A percentile compares a stretch with the other conserved stretches of the same genome.
phyloP scores from a whole-genome alignment of 495 filamentous ascomycete species.

The Neurospora tetraspora region DNA sequence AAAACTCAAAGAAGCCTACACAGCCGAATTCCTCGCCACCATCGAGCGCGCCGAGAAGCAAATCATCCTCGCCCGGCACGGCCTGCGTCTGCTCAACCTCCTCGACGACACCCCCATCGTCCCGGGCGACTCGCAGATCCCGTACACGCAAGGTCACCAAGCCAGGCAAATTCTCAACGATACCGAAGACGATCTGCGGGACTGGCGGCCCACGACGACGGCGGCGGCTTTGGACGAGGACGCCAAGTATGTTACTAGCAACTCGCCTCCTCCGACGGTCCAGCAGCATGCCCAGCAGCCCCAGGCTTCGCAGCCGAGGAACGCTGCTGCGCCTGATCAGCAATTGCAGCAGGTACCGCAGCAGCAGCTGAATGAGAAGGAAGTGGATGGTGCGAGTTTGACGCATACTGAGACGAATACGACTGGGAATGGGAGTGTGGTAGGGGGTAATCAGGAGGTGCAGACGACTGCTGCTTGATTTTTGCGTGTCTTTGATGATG shows the following conservation, averaged over 20 bases:
- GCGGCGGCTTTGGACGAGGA: neutral
- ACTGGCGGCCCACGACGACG: conserved; percentile 43
- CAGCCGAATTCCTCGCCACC: conserved; percentile 71
- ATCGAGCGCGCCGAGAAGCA: conserved; percentile 97
- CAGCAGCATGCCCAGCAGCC: neutral
- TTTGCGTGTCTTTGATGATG: neutral
- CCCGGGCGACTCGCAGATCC: conserved; percentile 63
- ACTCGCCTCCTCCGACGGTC: neutral
- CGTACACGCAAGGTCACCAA: conserved; percentile 52
- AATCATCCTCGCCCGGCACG: conserved; percentile 81
- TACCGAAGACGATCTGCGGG: conserved; percentile 75
- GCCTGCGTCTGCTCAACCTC: conserved; percentile 70
- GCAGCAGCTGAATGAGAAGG: neutral
- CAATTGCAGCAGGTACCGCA: neutral
- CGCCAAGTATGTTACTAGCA: conserved; percentile 1
- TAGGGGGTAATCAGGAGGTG: neutral
- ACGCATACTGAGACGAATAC: neutral
- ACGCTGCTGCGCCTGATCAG: neutral
- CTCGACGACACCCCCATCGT: conserved; percentile 89
- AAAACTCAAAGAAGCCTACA: conserved; percentile 90
- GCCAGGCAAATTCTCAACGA: conserved; percentile 84
- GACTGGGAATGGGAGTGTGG: neutral
- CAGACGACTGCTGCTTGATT: neutral
- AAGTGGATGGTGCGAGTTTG: conserved; percentile 1
- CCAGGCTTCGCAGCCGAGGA: neutral